A percentile compares a stretch with the other conserved stretches of the same genome.
These are phyloP conservation scores for Peronospora belbahrii DNA, from an alignment of 352 stramenopile species.

Conservation along the genomic window DNA sequence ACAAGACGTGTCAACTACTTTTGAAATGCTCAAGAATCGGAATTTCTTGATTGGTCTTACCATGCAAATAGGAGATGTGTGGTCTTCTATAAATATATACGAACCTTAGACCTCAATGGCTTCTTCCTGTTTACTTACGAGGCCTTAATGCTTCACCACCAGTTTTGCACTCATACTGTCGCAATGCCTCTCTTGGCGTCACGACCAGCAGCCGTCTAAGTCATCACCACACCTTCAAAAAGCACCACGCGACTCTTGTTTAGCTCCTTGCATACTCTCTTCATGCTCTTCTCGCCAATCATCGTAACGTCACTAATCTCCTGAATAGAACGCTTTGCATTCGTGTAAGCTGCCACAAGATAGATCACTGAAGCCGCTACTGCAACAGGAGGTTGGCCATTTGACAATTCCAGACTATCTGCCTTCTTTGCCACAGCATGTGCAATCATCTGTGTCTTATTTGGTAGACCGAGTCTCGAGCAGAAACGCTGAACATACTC, in stretches of 20 bases:
- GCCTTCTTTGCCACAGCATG: constrained; percentile 71
- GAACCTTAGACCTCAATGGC: constrained; percentile 23
- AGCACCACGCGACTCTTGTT: constrained; percentile 77
- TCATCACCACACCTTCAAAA: constrained; percentile 66
- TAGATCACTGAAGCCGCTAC: constrained; percentile 77
- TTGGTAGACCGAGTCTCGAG: constrained; percentile 59
- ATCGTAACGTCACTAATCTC: constrained; percentile 79
- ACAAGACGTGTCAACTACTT: constrained; percentile 9
- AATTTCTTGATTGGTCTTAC: constrained; percentile 34
- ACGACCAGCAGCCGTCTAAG: constrained; percentile 23
- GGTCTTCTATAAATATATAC: constrained; percentile 50
- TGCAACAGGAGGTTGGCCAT: constrained; percentile 60
- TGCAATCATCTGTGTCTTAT: constrained; percentile 71
- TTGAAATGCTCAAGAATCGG: constrained; percentile 19
- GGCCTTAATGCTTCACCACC: constrained; percentile 9
- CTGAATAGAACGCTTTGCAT: constrained; percentile 71
- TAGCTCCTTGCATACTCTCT: constrained; percentile 79
- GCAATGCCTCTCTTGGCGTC: constrained; percentile 11
- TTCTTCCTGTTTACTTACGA: constrained; percentile 27
- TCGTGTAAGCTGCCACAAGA: constrained; percentile 72
- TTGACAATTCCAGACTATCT: constrained; percentile 52
- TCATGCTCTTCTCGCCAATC: constrained; percentile 79
- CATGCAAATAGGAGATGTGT: constrained; percentile 32
- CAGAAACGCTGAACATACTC: constrained; percentile 76
- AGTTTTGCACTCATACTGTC: constrained; percentile 1